Evolutionary conservation across 2,329 filamentous ascomycete genomes (phyloP), one percentile per base, ranked within the genome.

Genomic region (Phialocephala subalpina): DNA sequence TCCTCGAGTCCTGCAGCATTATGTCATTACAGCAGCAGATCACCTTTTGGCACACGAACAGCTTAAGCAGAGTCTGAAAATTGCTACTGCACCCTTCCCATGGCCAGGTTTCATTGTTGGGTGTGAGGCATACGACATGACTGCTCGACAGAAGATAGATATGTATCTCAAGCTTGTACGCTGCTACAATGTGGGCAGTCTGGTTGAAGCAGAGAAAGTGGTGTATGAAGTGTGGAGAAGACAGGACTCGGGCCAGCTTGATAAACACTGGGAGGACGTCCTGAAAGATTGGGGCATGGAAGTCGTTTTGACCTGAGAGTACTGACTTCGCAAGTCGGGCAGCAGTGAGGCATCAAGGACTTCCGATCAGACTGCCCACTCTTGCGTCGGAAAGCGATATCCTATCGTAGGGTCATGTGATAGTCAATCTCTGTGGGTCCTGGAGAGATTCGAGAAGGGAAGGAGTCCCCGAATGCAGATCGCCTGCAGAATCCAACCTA

Each of bases 41-140:
- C 64, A 69, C 47, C 42, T 69, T 9, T 38, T 66, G n/a, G 53
- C 62, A 25, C 67, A 69, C 25, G 67, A 69, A 25, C 55, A 66
- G 35, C 59, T 66, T 16, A 68, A 66, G 22, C 63, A 63, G 40
- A 57, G 29, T 25, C 33, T 62, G 18, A 64, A 67, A n/a, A 56
- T 69, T 35, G 38, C 29, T 11, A 62, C 65, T 22, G 42, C 61
- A 7, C 62, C 58, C 14, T 66, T 69, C 49, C 64, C 62, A 8
- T 69, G 67, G 67, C 67, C 67, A n/a, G 42, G 45, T 0, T 69
- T 69, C 36, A 69, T 69, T n/a, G 59, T 65, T 1, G 67, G 64
- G 40, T 69, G 67, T 29, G 67, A 69, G 49, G 67, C 67, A 3
- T 66, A 62, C 49, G 64, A 66, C 27, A 12, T 58, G 2, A 33